These are phyloP conservation scores for Plasmodium ovale DNA, from an alignment of 169 alveolate genomes.

Conservation along the genomic window DNA sequence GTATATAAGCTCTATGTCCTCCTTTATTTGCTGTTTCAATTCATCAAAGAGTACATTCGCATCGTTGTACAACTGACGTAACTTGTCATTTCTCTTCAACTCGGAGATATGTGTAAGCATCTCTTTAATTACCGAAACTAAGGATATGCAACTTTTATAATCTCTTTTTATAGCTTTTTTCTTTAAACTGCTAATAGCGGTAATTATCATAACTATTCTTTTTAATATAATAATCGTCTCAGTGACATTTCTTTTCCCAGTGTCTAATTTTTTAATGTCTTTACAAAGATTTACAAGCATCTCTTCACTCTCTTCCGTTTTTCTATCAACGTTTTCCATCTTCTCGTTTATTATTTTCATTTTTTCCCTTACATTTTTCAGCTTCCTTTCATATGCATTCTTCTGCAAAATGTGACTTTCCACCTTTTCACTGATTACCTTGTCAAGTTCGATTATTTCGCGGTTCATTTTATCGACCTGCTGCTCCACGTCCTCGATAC, in stretches of 20 bases:
- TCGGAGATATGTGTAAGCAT: constrained; percentile 41
- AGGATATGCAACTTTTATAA: constrained; percentile 37
- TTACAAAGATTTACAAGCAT: constrained; percentile 38
- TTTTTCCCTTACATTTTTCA: constrained; percentile 44
- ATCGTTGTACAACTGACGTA: constrained; percentile 22
- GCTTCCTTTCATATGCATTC: constrained; percentile 38
- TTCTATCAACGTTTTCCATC: constrained; percentile 51
- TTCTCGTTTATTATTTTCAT: constrained; percentile 34
- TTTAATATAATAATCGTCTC: constrained; percentile 59
- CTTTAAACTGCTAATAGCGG: constrained; percentile 61
- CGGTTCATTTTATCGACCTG: constrained; percentile 38
- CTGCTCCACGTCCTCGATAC: constrained; percentile 27
- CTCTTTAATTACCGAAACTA: constrained; percentile 34
- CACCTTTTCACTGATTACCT: constrained; percentile 23
- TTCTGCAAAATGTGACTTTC: constrained; percentile 24
- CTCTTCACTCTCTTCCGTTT: constrained; percentile 62
- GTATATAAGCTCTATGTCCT: constrained; percentile 61
- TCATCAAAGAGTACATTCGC: constrained; percentile 30
- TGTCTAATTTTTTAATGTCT: constrained; percentile 71
- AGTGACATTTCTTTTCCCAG: constrained; percentile 72
- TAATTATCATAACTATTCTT: constrained; percentile 62
- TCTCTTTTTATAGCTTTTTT: constrained; percentile 70
- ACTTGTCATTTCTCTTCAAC: constrained; percentile 13
- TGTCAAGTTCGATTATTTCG: constrained; percentile 34
- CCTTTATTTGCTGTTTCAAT: constrained; percentile 53